These are phyloP conservation scores for Penicillium lividum DNA, from an alignment of 495 filamentous ascomycete species.

Conservation along the genomic window DNA sequence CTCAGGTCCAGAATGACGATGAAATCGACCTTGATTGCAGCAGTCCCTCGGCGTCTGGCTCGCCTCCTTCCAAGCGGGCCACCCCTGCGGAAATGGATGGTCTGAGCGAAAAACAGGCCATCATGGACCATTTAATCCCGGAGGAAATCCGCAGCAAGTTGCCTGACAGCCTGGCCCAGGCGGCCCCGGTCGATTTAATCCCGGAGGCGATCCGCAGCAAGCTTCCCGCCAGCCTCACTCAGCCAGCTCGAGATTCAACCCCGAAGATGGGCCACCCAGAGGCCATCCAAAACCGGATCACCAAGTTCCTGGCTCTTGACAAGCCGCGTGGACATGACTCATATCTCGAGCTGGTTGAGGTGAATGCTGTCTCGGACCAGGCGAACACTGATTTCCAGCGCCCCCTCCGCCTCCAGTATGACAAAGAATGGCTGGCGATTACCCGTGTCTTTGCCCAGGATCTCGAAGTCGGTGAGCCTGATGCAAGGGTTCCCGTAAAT, in stretches of 20 bases:
- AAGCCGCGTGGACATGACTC: constrained; percentile 70
- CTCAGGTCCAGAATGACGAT: constrained; percentile 36
- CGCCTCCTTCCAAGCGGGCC: neutral
- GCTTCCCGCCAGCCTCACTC: constrained; percentile 65
- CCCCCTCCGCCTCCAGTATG: constrained; percentile 66
- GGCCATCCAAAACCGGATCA: constrained; percentile 70
- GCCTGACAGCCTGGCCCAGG: constrained; percentile 3
- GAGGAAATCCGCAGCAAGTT: constrained; percentile 2
- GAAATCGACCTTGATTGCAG: constrained; percentile 59
- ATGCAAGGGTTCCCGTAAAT: constrained; percentile 47
- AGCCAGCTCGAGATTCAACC: constrained; percentile 23
- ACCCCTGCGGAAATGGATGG: neutral
- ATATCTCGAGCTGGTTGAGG: constrained; percentile 76
- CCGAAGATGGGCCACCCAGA: constrained; percentile 38
- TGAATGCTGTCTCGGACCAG: constrained; percentile 46
- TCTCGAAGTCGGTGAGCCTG: constrained; percentile 59
- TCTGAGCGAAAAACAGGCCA: neutral
- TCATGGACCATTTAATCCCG: neutral
- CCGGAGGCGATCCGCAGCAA: constrained; percentile 38
- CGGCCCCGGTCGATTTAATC: neutral
- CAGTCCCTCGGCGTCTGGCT: neutral
- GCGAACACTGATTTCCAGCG: constrained; percentile 19
- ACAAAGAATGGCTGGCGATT: constrained; percentile 94
- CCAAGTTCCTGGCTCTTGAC: constrained; percentile 84
- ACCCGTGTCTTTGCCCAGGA: constrained; percentile 72